Percentiles rank a stretch among this genome's conserved stretches.
These are phyloP conservation scores for Chalaropsis ovoidea DNA, from an alignment of 2,329 filamentous ascomycete species.

Conservation along the genomic window DNA sequence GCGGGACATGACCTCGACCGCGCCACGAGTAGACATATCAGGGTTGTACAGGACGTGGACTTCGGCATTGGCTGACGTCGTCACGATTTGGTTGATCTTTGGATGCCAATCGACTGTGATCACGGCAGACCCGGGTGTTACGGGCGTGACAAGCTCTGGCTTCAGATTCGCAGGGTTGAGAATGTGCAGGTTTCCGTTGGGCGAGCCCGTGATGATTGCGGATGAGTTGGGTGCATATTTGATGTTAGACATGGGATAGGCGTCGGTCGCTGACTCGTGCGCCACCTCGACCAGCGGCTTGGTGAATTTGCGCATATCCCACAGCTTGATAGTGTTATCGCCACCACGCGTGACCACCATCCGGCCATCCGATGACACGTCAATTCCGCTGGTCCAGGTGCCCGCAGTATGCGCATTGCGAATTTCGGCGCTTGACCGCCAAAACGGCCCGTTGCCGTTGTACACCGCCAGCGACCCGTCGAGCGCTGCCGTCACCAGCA, in stretches of 20 bases:
- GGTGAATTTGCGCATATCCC: conserved; percentile 96
- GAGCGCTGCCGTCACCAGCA: conserved; percentile 71
- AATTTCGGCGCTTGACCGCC: conserved; percentile 72
- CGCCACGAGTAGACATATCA: conserved; percentile 67
- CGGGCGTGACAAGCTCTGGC: conserved; percentile 72
- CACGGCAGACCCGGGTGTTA: conserved; percentile 75
- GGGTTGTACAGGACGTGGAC: conserved; percentile 88
- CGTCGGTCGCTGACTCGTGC: conserved; percentile 71
- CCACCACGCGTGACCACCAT: conserved; percentile 85
- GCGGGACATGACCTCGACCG: conserved; percentile 80
- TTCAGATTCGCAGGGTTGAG: conserved; percentile 84
- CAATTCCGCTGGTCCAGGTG: conserved; percentile 86
- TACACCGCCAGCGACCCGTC: conserved; percentile 92
- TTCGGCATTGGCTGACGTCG: conserved; percentile 82
- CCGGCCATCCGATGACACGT: conserved; percentile 81
- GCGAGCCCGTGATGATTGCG: conserved; percentile 81
- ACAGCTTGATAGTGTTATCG: conserved; percentile 86
- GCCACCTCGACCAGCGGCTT: conserved; percentile 68
- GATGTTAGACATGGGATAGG: conserved; percentile 79
- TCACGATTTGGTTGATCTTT: conserved; percentile 91
- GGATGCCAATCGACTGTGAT: conserved; percentile 85
- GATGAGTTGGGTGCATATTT: conserved; percentile 75
- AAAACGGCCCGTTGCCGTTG: conserved; percentile 76
- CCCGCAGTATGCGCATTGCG: conserved; percentile 68
- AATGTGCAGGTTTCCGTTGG: conserved; percentile 77